phyloP scores from a whole-genome alignment of 805 yeast species.

The Yarrowia alimentaria region DNA sequence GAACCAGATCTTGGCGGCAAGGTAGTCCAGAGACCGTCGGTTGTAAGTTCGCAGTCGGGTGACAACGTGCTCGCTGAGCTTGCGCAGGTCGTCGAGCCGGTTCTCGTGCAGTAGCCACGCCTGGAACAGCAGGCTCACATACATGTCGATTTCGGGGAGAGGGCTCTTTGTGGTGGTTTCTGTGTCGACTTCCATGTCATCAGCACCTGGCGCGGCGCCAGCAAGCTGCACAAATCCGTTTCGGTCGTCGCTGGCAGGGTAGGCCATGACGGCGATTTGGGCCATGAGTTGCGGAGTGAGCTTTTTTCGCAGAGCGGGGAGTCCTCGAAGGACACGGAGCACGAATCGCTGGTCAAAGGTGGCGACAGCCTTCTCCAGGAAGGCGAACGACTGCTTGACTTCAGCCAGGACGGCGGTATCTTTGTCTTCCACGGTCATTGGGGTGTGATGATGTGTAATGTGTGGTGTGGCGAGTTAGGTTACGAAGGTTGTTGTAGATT shows the following conservation, averaged over 20 bases:
- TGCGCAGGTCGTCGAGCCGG: constrained; percentile 52
- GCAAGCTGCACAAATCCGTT: constrained; percentile 37
- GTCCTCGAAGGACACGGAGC: constrained; percentile 78
- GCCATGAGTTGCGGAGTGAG: constrained; percentile 56
- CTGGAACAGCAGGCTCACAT: constrained; percentile 74
- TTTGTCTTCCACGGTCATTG: constrained; percentile 22
- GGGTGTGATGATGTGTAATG: not conserved
- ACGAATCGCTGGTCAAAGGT: constrained; percentile 84
- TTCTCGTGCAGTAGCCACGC: constrained; percentile 68
- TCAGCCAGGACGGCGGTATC: constrained; percentile 32
- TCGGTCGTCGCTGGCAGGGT: constrained; percentile 49
- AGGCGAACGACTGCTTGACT: constrained; percentile 44
- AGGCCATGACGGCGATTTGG: constrained; percentile 53
- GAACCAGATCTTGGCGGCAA: constrained; percentile 91
- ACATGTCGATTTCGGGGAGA: constrained; percentile 77
- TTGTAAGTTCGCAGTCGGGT: constrained; percentile 56
- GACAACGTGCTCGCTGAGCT: constrained; percentile 41
- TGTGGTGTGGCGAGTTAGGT: constrained; percentile 6
- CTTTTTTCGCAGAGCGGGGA: constrained; percentile 69
- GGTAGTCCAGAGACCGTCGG: constrained; percentile 78
- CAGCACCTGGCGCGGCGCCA: constrained; percentile 36
- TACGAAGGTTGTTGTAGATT: constrained; percentile 8
- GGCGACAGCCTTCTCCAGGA: constrained; percentile 60
- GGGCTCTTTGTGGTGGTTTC: constrained; percentile 38
- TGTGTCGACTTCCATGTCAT: constrained; percentile 30